Conservation (phyloP, 73 alveolate species). For the Symbiodinium natans region DNA sequence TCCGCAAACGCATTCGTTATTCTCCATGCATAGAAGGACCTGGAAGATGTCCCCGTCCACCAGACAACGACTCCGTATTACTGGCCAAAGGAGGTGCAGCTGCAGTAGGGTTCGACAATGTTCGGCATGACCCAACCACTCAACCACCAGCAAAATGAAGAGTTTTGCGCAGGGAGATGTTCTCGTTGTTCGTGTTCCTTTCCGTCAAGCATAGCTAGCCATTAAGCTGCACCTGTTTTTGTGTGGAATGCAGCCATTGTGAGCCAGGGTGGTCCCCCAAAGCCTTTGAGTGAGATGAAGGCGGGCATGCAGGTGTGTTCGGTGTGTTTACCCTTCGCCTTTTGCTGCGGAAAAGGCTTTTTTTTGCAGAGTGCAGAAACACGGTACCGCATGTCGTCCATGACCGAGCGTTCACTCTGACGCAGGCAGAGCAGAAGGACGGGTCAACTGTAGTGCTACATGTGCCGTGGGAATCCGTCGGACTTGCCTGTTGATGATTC, state of each 20-base stretch:
- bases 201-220: background rate
- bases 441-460: background rate
- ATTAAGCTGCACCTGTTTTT: background rate
- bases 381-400: no score
- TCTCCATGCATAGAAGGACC: no score
- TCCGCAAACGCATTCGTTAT: no score
- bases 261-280: background rate
- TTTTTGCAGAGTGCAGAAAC: background rate
- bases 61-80: background rate
- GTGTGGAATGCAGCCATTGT: background rate
- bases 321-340: background rate
- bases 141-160: no score
- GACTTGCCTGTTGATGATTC: no score
- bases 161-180: background rate
- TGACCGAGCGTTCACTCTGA: no score
- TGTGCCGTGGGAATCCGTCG: background rate
- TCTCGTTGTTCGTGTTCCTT: background rate
- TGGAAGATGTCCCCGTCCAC: background rate
- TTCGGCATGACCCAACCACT: no score
- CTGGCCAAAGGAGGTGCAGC: background rate
- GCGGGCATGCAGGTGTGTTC: background rate
- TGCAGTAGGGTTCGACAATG: no score
- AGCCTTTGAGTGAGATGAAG: background rate
- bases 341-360: background rate
- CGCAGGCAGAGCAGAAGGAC: background rate